phyloP scores from a whole-genome alignment of 2,329 filamentous ascomycete species.

The Cytospora chrysosperma region DNA sequence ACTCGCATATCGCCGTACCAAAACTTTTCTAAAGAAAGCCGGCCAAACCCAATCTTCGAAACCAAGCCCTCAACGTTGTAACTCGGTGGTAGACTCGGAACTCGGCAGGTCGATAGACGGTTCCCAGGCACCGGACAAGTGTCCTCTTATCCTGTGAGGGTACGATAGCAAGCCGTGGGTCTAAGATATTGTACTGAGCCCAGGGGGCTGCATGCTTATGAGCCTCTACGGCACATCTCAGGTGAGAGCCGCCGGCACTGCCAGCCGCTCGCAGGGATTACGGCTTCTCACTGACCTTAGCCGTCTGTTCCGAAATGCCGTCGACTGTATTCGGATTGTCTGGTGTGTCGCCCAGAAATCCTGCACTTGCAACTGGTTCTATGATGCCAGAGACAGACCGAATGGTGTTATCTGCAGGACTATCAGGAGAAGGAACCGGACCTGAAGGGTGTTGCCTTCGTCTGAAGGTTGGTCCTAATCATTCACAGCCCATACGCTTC shows the following conservation, averaged over 20 bases:
- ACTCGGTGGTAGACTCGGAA: not conserved
- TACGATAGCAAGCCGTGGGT: not conserved
- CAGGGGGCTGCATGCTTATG: slow-evolving; percentile 2
- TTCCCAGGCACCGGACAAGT: not conserved
- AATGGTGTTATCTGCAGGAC: slow-evolving; percentile 1
- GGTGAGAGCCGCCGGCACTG: slow-evolving; percentile 13
- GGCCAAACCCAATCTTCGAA: not conserved
- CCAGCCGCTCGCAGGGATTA: slow-evolving; percentile 14
- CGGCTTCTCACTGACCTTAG: slow-evolving; percentile 10
- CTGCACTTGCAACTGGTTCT: slow-evolving; percentile 5
- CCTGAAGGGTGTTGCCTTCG: slow-evolving; percentile 6
- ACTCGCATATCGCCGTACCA: not conserved
- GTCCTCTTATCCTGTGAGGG: not conserved
- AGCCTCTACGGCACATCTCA: not conserved
- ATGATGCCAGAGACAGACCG: not conserved
- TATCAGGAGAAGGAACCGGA: not conserved
- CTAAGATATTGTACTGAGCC: not conserved
- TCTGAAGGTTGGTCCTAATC: no score
- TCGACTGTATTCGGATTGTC: slow-evolving; percentile 14
- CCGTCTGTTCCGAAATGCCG: slow-evolving; percentile 21
- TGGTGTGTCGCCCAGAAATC: slow-evolving; percentile 2
- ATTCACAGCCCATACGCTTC: no score
- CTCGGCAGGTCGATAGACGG: not conserved
- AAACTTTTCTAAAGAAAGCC: not conserved
- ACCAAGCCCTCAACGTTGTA: not conserved